These are phyloP conservation scores for Citrullus colocynthis DNA, from an alignment of 306 rosid species.

Conservation along the genomic window DNA sequence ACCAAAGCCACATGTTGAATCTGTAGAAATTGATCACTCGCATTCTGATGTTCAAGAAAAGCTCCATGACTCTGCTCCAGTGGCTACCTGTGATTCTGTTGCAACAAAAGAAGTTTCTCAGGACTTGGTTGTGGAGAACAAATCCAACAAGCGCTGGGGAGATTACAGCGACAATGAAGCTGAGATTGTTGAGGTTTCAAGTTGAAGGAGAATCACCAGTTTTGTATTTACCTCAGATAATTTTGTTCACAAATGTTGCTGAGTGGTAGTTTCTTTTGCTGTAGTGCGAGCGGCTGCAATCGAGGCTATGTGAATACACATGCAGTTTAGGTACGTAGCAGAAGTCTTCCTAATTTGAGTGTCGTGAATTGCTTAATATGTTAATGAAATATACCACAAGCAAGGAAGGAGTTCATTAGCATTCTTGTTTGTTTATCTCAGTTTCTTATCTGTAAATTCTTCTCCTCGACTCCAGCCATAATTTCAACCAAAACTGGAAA, in stretches of 20 bases:
- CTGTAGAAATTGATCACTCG: constrained; percentile 19
- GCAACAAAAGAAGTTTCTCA: constrained; percentile 23
- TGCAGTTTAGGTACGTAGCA: constrained; percentile 14
- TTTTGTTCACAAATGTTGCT: constrained; percentile 1
- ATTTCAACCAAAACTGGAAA: neutral
- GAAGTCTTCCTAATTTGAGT: neutral
- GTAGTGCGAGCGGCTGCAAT: neutral
- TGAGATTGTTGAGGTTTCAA: constrained; percentile 44
- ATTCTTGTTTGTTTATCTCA: constrained; percentile 6
- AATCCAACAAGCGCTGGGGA: constrained; percentile 73
- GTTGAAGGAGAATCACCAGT: constrained; percentile 28
- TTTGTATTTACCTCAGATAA: neutral
- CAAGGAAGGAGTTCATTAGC: constrained; percentile 23
- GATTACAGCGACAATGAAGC: constrained; percentile 82
- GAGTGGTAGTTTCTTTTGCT: neutral
- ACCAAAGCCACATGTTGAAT: constrained; percentile 26
- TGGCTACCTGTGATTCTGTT: constrained; percentile 15
- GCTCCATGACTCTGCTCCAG: constrained; percentile 19
- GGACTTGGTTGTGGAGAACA: constrained; percentile 26
- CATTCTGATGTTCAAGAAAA: constrained; percentile 31
- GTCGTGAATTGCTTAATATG: constrained; percentile 17
- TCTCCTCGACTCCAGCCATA: constrained; percentile 12
- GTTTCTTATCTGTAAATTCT: constrained; percentile 16
- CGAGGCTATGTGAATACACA: constrained; percentile 24
- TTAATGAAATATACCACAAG: constrained; percentile 22